A percentile compares a stretch with the other conserved stretches of the same genome.
phyloP scores from a whole-genome alignment of 2,329 filamentous ascomycete species.

The Pseudogymnoascus sp. region DNA sequence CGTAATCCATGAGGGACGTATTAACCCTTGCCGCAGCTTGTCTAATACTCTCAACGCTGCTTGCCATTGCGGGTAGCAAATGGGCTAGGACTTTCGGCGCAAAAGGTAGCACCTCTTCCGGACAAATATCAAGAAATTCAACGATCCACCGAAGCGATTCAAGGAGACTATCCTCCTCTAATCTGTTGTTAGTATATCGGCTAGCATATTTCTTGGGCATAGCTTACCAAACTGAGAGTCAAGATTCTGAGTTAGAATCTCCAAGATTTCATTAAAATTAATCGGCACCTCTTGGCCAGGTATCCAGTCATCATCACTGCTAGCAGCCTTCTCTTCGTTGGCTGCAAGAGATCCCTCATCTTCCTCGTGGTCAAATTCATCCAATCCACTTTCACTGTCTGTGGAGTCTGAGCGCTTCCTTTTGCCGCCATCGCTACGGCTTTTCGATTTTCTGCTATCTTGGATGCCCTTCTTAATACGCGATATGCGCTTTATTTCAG shows the following conservation, averaged over 20 bases:
- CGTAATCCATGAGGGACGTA: constrained; percentile 84
- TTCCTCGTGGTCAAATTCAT: constrained; percentile 43
- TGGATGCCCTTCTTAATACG: constrained; percentile 86
- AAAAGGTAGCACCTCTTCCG: constrained; percentile 91
- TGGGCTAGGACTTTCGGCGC: constrained; percentile 88
- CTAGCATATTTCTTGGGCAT: neutral
- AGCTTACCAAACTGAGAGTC: constrained; percentile 67
- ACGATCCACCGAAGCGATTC: constrained; percentile 94
- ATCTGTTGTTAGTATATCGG: constrained; percentile 7
- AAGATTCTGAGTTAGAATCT: constrained; percentile 84
- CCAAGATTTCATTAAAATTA: constrained; percentile 83
- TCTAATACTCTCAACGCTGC: constrained; percentile 80
- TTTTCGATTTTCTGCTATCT: constrained; percentile 67
- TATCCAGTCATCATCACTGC: constrained; percentile 87
- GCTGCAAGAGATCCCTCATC: constrained; percentile 52
- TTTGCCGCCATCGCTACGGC: constrained; percentile 50
- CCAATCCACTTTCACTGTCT: constrained; percentile 52
- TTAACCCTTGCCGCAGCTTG: constrained; percentile 87
- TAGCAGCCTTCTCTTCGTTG: constrained; percentile 51
- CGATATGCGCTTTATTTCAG: constrained; percentile 90
- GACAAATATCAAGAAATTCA: constrained; percentile 92
- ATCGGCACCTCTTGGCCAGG: constrained; percentile 95
- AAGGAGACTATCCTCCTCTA: constrained; percentile 84
- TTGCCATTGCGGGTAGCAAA: constrained; percentile 88
- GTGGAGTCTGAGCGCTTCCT: constrained; percentile 63